phyloP scores from a whole-genome alignment of 106 monocot species.

The Posidonia australis region DNA sequence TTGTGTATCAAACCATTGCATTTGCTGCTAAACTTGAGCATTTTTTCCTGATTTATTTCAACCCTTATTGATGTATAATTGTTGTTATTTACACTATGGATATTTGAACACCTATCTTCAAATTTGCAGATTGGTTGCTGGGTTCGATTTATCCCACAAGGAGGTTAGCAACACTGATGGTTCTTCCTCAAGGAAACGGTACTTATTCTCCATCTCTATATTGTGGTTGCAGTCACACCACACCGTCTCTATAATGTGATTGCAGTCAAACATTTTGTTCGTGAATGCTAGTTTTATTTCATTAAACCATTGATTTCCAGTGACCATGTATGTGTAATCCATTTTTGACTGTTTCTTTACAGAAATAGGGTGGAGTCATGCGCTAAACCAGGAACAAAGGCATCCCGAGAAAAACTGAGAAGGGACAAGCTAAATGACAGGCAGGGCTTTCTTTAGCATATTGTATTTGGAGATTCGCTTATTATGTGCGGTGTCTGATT shows the following conservation, averaged over 20 bases:
- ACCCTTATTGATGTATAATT: not conserved
- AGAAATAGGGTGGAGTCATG: slow-evolving; percentile 6
- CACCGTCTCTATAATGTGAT: no score
- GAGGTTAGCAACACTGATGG: not conserved
- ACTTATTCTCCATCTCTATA: not conserved
- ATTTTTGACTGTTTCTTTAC: no score
- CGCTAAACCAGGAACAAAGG: slow-evolving; percentile 19
- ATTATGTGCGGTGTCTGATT: not conserved
- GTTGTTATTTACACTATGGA: not conserved
- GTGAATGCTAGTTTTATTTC: no score
- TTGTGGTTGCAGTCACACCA: not conserved
- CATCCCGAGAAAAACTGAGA: slow-evolving; percentile 16
- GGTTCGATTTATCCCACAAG: not conserved
- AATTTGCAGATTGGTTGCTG: not conserved
- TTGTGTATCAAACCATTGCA: not conserved
- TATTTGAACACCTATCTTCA: not conserved
- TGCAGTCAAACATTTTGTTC: no score
- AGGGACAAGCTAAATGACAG: slow-evolving; percentile 16
- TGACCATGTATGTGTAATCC: no score
- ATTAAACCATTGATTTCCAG: no score
- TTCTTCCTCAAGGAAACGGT: slow-evolving; percentile 7
- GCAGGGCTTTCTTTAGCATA: not conserved
- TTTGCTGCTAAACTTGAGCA: not conserved
- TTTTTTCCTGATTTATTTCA: not conserved
- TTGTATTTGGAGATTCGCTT: not conserved